Conservation (phyloP, 805 yeast genomes). For the Candida koratica region DNA sequence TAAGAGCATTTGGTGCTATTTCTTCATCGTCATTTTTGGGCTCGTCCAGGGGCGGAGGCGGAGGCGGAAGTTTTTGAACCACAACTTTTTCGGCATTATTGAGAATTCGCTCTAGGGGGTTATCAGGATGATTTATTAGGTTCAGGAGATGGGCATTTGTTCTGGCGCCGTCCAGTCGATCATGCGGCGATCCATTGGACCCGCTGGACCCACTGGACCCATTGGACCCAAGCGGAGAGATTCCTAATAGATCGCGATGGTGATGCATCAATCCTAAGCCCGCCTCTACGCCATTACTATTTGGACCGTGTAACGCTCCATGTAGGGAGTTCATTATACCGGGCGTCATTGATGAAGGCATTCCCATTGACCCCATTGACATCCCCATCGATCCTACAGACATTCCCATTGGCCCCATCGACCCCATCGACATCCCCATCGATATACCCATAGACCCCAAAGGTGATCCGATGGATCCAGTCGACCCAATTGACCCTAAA, state of each 20-base stretch:
- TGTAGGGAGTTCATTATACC: no score
- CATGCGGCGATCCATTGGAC: background rate
- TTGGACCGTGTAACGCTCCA: no score
- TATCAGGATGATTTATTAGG: slow-evolving; percentile 11
- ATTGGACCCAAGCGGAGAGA: no score
- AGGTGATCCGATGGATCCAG: background rate
- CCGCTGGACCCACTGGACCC: background rate
- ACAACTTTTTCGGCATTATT: slow-evolving; percentile 6
- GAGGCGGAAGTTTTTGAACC: slow-evolving; percentile 6
- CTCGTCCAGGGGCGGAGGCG: background rate
- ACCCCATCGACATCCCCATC: background rate
- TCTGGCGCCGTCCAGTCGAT: background rate
- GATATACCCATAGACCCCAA: background rate
- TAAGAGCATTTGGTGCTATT: slow-evolving; percentile 10
- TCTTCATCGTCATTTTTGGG: slow-evolving; percentile 6
- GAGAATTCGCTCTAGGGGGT: slow-evolving; percentile 6
- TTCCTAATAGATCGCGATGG: no score
- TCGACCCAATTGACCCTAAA: background rate
- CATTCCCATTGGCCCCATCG: background rate
- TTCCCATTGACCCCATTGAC: background rate
- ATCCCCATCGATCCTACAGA: background rate
- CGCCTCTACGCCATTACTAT: background rate
- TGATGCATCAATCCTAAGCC: no score
- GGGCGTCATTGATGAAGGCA: background rate
- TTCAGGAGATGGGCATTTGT: slow-evolving; percentile 12